Percentiles rank a stretch among this genome's conserved stretches.
These are phyloP conservation scores for Calonectria hawksworthii DNA, from an alignment of 2,329 filamentous ascomycete genomes.

Conservation along the genomic window DNA sequence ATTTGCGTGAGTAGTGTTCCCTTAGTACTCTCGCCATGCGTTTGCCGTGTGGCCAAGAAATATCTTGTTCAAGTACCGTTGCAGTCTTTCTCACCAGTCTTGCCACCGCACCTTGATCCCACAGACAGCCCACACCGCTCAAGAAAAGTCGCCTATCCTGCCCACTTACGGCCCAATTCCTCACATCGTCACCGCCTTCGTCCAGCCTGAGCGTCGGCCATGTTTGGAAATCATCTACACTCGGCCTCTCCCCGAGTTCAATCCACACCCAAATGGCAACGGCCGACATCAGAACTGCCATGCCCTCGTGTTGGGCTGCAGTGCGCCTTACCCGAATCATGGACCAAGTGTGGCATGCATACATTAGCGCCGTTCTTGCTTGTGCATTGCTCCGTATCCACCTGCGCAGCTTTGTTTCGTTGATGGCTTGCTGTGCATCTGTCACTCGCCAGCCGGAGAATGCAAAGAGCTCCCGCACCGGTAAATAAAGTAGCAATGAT, in stretches of 20 bases:
- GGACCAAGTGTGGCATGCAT: not conserved
- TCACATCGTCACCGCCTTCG: not conserved
- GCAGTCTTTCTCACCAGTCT: not conserved
- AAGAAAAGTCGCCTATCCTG: not conserved
- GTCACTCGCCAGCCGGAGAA: constrained; percentile 2
- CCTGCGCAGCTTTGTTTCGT: not conserved
- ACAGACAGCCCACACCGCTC: not conserved
- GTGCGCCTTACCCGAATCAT: not conserved
- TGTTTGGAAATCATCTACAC: not conserved
- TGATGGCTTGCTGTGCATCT: not conserved
- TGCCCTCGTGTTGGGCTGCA: not conserved
- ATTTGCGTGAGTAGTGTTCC: not conserved
- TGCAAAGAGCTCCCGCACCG: not conserved
- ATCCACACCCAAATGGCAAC: not conserved
- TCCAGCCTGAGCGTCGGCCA: not conserved
- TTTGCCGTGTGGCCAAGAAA: not conserved
- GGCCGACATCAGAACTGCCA: not conserved
- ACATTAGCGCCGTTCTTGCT: not conserved
- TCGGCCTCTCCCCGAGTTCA: not conserved
- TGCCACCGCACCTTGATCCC: not conserved
- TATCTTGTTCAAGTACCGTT: not conserved
- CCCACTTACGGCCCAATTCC: not conserved
- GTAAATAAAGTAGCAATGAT: not conserved
- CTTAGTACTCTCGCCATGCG: not conserved
- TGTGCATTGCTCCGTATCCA: not conserved